Evolutionary conservation across 2,329 filamentous ascomycete genomes (phyloP).

Genomic region (Colletotrichum shisoi): DNA sequence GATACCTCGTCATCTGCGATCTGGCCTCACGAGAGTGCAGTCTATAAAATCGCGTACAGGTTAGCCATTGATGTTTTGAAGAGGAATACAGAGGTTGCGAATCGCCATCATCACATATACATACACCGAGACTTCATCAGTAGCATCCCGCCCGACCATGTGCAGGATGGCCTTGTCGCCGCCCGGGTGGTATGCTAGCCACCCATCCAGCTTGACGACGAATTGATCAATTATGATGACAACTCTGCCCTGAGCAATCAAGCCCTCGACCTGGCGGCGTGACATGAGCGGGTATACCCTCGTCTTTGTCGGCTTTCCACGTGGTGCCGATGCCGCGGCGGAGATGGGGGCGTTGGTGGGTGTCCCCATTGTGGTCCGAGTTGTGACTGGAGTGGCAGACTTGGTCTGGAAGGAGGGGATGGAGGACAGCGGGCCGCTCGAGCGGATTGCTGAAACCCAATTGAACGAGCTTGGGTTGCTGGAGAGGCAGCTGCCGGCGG

Average conservation of each 20-base stretch:
- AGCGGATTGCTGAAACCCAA: neutral
- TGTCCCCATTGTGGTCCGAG: slow-evolving; percentile 11
- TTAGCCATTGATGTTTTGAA: slow-evolving; percentile 7
- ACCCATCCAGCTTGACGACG: slow-evolving; percentile 87
- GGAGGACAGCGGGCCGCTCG: neutral
- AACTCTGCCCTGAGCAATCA: slow-evolving; percentile 82
- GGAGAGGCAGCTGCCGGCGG: neutral
- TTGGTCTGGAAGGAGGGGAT: neutral
- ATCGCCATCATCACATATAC: slow-evolving; percentile 46
- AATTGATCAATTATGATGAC: slow-evolving; percentile 82
- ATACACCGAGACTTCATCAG: slow-evolving; percentile 91
- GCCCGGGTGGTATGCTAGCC: slow-evolving; percentile 89
- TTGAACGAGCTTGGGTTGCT: neutral
- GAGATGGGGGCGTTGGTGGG: slow-evolving; percentile 3
- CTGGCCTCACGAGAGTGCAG: slow-evolving; percentile 83
- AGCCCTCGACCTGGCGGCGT: slow-evolving; percentile 70
- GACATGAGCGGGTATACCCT: slow-evolving; percentile 33
- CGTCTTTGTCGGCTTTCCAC: slow-evolving; percentile 8
- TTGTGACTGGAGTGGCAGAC: neutral
- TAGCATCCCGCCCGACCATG: slow-evolving; percentile 93
- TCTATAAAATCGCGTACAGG: slow-evolving; percentile 54
- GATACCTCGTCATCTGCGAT: slow-evolving; percentile 78
- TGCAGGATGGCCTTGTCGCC: slow-evolving; percentile 90
- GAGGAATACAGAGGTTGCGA: neutral
- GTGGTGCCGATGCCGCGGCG: neutral